Evolutionary conservation across 805 yeast species (phyloP), one percentile per base, ranked within the genome.

Genomic region (Metschnikowia baotianmanensis): DNA sequence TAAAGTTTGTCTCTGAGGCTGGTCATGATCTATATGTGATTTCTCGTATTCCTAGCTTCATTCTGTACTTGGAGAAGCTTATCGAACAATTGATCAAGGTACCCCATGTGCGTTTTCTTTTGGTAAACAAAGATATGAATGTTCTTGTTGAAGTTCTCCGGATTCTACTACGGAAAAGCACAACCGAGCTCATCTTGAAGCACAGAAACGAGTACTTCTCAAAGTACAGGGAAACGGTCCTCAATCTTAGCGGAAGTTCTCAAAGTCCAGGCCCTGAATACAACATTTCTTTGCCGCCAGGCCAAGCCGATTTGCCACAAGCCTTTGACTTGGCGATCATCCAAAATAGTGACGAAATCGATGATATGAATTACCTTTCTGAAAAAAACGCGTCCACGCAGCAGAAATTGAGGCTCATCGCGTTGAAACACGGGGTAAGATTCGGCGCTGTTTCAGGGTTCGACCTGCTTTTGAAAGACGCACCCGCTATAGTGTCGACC

Each of bases 401-500:
- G 44, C 69, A 71, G 42, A 36, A 56, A n/a, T 46, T 71, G 9
- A 52, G 74, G 13, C 59, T 60, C 27, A 40, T 65, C 4, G 56
- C 63, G 3, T 35, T 62, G 40, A 57, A 61, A 24, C 71, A 64
- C 43, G 67, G 69, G 1, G 60, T 53, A 1, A 36, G 40, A 24
- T 50, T 57, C 24, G 45, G 50, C 1, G 49, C 52, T 2, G 24
- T 50, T 4, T 42, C 48, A 2, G 51, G 42, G 6, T 49, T 61
- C 6, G 36, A 46, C 15, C 50, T 57, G 3, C 51, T 55, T 15
- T 46, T 51, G 12, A 49, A 50, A 10, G 34, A 39, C 6, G 32
- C 47, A 1, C 25, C 31, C 11, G 36, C 36, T 4, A 29, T 48
- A 17, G 23, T 42, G 3, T 38, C 37, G 5, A 40, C 32, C 8